These are phyloP conservation scores for Pharnaceum exiguum DNA, from an alignment of 148 eudicot species.

Conservation along the genomic window DNA sequence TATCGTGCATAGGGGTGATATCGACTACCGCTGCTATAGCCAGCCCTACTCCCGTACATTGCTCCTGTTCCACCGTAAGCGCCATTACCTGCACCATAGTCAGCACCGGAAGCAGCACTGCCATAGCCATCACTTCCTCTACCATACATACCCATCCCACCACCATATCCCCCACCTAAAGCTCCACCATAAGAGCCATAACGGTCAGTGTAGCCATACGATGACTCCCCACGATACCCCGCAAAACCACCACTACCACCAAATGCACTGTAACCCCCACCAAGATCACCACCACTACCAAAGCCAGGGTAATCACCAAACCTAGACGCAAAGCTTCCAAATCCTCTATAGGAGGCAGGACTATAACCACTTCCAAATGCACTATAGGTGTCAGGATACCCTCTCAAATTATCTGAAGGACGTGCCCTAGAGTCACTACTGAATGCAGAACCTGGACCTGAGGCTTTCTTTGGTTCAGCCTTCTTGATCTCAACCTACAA, in stretches of 20 bases:
- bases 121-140: constrained; percentile 45
- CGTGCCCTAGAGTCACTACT: constrained; percentile 49
- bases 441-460: constrained; percentile 49
- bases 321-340: constrained; percentile 28
- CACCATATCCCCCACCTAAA: constrained; percentile 38
- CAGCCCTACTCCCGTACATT: constrained; percentile 62
- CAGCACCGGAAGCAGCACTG: constrained; percentile 41
- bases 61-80: constrained; percentile 44
- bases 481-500: constrained; percentile 85
- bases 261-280: constrained; percentile 27
- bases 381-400: constrained; percentile 34
- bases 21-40: constrained; percentile 57
- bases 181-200: constrained; percentile 35
- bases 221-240: constrained; percentile 39
- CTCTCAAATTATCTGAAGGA: constrained; percentile 30
- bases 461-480: constrained; percentile 85
- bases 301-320: constrained; percentile 35
- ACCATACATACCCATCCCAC: constrained; percentile 31
- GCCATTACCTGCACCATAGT: constrained; percentile 41
- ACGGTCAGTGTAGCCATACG: constrained; percentile 35
- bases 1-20: constrained; percentile 48
- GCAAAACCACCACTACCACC: constrained; percentile 22
- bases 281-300: constrained; percentile 27
- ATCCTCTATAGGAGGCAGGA: constrained; percentile 32
- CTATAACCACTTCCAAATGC: constrained; percentile 37